Conservation (phyloP, 2,329 filamentous ascomycete species). For the Orbilia blumenaviensis region DNA sequence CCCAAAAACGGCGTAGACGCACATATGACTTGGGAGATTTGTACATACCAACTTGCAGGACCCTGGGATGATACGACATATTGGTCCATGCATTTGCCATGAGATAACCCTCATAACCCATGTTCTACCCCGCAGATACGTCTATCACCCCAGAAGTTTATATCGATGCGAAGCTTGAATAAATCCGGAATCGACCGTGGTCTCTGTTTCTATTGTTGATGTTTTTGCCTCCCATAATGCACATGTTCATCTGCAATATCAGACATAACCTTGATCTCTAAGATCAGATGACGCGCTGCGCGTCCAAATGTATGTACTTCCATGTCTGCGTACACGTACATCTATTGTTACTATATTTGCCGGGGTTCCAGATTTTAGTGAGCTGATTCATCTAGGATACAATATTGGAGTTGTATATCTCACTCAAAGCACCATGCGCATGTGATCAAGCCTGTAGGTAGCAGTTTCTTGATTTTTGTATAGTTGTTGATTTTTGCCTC, state of each 20-base stretch:
- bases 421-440: constrained; percentile 12
- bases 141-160: not conserved
- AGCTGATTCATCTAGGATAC: not conserved
- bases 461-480: constrained; percentile 7
- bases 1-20: constrained; percentile 9
- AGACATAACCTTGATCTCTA: constrained; percentile 6
- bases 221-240: constrained; percentile 12
- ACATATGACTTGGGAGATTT: constrained; percentile 7
- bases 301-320: not conserved
- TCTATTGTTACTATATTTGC: constrained; percentile 11
- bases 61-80: not conserved
- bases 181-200: constrained; percentile 6
- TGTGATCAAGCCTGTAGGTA: constrained; percentile 40
- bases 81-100: not conserved
- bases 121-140: constrained; percentile 18
- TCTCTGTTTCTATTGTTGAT: too few species aligned
- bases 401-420: not conserved
- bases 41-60: not conserved
- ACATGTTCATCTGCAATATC: constrained; percentile 14
- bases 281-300: constrained; percentile 38
- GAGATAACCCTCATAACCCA: not conserved
- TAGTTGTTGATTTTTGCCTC: constrained; percentile 26
- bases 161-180: not conserved
- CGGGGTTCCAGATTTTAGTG: constrained; percentile 27
- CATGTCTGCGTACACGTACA: not conserved